Conservation (phyloP, 1,139 yeast species). For the Yamadazyma sp. region DNA sequence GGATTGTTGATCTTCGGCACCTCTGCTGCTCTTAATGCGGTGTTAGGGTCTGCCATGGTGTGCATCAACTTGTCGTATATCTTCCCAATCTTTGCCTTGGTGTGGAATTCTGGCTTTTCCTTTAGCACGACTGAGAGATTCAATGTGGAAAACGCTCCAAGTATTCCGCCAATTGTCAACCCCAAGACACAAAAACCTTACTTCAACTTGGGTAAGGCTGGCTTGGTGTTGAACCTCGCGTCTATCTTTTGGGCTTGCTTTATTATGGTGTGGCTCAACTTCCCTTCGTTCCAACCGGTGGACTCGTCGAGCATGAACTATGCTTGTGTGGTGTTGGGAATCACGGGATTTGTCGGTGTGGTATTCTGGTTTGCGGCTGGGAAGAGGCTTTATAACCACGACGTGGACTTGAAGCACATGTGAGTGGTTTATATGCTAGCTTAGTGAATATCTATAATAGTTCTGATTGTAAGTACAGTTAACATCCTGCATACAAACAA, state of each 20-base stretch:
- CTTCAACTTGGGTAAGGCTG: constrained; percentile 26
- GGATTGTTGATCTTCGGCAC: constrained; percentile 27
- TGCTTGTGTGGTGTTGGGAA: constrained; percentile 35
- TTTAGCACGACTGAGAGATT: constrained; percentile 16
- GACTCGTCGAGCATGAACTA: constrained; percentile 35
- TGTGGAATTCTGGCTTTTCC: constrained; percentile 18
- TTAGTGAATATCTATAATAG: no score
- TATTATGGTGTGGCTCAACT: constrained; percentile 29
- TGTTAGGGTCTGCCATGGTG: constrained; percentile 31
- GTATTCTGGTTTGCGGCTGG: constrained; percentile 28
- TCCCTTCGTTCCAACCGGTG: constrained; percentile 31
- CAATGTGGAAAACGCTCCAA: constrained; percentile 11
- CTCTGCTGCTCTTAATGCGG: constrained; percentile 26
- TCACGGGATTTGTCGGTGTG: constrained; percentile 27
- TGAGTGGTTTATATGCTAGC: not conserved
- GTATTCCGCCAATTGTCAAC: constrained; percentile 13
- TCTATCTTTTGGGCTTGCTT: constrained; percentile 29
- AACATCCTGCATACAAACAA: no score
- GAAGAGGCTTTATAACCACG: constrained; percentile 18
- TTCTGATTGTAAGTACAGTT: no score
- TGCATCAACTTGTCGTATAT: constrained; percentile 28
- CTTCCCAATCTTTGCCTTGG: constrained; percentile 27
- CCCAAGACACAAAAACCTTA: constrained; percentile 19
- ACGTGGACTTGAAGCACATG: constrained; percentile 13
- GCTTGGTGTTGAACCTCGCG: constrained; percentile 26